phyloP scores from a whole-genome alignment of 2,329 filamentous ascomycete genomes.

The Annulohypoxylon truncatum region DNA sequence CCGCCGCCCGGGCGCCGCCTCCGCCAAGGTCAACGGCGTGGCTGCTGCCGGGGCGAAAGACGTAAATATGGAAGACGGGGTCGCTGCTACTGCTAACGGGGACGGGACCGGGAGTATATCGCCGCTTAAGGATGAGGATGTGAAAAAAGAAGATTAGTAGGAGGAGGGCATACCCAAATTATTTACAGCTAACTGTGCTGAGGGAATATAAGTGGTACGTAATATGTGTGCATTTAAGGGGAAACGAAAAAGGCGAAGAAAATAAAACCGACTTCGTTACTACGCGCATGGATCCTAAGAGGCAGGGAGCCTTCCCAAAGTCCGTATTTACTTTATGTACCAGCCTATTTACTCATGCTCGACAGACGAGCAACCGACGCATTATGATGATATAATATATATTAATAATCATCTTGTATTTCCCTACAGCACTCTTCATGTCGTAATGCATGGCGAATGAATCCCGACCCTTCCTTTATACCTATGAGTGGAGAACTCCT shows the following conservation, averaged over 20 bases:
- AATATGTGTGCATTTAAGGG: not conserved
- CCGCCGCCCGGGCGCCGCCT: constrained; percentile 28
- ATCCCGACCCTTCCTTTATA: not conserved
- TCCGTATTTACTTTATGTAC: not conserved
- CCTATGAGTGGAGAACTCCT: constrained; percentile 6
- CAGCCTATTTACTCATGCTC: not conserved
- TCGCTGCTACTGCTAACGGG: constrained; percentile 43
- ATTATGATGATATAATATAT: not conserved
- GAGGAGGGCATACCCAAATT: not conserved
- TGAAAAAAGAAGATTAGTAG: constrained; percentile 54
- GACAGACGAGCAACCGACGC: not conserved
- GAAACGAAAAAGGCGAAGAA: not conserved
- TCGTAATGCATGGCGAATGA: not conserved
- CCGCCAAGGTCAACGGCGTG: constrained; percentile 1
- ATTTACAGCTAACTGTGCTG: not conserved
- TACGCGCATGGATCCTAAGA: not conserved
- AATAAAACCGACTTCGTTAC: not conserved
- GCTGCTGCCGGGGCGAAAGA: not conserved
- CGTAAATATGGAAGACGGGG: constrained; percentile 43
- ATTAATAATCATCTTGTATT: not conserved
- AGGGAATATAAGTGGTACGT: not conserved
- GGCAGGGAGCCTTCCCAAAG: not conserved
- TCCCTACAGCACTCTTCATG: not conserved
- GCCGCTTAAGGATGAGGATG: constrained; percentile 54
- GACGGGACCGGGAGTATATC: constrained; percentile 64